phyloP scores from a whole-genome alignment of 2,329 filamentous ascomycete genomes.

The Ambrosiella cleistominuta region DNA sequence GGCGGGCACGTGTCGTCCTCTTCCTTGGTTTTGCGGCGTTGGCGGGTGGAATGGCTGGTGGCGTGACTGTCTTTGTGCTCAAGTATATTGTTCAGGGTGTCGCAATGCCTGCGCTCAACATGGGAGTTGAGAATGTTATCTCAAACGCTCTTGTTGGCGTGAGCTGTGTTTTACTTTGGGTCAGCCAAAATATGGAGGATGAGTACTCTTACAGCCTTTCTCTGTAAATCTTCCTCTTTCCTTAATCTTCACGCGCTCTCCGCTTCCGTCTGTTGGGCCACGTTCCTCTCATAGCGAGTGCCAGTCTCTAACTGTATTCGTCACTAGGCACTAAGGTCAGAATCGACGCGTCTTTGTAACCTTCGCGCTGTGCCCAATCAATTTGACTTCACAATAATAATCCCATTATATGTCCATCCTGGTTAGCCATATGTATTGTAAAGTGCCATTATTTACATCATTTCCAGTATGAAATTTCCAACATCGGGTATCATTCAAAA shows the following conservation, averaged over 20 bases:
- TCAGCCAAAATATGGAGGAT: slow-evolving; percentile 57
- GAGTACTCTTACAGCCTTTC: slow-evolving; percentile 53
- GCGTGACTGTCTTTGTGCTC: slow-evolving; percentile 50
- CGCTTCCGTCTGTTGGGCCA: not conserved
- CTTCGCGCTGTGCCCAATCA: not conserved
- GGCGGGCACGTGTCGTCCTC: slow-evolving; percentile 50
- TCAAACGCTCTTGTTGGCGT: slow-evolving; percentile 46
- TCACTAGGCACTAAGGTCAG: not conserved
- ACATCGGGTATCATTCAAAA: not conserved
- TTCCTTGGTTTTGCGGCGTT: slow-evolving; percentile 49
- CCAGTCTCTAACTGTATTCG: not conserved
- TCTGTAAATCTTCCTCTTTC: slow-evolving; percentile 24
- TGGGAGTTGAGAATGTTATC: slow-evolving; percentile 50
- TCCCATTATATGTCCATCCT: not conserved
- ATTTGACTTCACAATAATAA: not conserved
- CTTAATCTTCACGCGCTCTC: not conserved
- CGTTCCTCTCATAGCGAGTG: not conserved
- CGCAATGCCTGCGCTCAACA: slow-evolving; percentile 40
- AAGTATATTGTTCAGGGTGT: slow-evolving; percentile 43
- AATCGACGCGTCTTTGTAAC: not conserved
- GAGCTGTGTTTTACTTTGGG: slow-evolving; percentile 47
- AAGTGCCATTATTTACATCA: not conserved
- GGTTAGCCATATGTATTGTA: not conserved
- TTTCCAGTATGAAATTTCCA: not conserved
- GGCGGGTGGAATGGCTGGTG: slow-evolving; percentile 50